Base-by-base conservation (phyloP, 345 rosid genomes). In the Gossypioides kirkii region DNA sequence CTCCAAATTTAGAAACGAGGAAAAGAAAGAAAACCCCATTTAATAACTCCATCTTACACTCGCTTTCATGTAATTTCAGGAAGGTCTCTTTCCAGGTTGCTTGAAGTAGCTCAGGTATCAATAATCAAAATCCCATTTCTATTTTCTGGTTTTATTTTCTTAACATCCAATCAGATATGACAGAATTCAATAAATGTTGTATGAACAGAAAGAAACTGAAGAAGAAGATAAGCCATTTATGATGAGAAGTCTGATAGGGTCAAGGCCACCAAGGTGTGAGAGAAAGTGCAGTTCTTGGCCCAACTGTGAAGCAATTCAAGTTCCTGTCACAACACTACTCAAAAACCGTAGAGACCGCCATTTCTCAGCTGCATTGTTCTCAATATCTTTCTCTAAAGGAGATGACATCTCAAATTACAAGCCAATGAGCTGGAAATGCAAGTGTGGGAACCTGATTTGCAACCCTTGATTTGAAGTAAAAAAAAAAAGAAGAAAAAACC, bases 361-460 rank as follows among this genome's bases (percentile, higher is more conserved):
- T 32, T 32, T 32, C 38, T 32, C 80, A 6, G 61, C 71, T 53
- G 78, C 80, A 20, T 41, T 79, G 2, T 43, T 81, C 49, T 32
- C 64, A n/a, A 28, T 76, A 25, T 72, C 84, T 1, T 72, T 77
- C 58, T 78, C 84, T 2, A 83, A 86, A 80, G 89, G 91, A n/a
- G 86, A 83, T 47, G 87, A 76, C 69, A 25, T 79, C 54, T 82
- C 94, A 73, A 87, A 87, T 71, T 89, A 89, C 82, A 89, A 89
- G 81, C 91, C 94, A 77, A 87, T 89, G 80, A 78, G 90, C 54
- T 89, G 94, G 94, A 89, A 87, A 61, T 89, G 94, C 86, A 89
- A 86, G 76, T 89, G 94, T 38, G 94, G 90, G 26, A 82, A 86
- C 80, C n/a, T 76, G 69, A 69, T 84, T 42, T 80, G 83, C 79